Base-by-base conservation (phyloP, 371 early-diverging fungal genomes). In the Dipsacomyces acuminosporus region DNA sequence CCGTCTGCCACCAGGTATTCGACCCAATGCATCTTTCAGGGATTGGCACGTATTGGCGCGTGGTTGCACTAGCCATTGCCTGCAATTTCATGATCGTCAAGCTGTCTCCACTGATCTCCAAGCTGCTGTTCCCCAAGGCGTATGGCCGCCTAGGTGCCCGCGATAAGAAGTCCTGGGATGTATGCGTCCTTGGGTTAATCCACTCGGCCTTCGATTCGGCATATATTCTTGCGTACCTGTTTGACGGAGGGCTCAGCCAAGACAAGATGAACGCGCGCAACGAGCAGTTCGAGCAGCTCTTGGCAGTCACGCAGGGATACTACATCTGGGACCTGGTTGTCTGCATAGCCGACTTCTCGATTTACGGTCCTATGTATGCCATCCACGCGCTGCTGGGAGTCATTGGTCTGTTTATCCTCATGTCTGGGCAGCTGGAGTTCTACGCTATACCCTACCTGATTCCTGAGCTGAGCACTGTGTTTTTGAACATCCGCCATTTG, bases 381-480 rank as follows among this genome's bases (percentile, higher is more conserved):
- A 51, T 69, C 11, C 69, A 69, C 18, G 69, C 45, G 3, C 44
- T 35, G 0, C 19, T 69, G 22, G 69, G 69, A 26, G 59, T 65
- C 19, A 51, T 59, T 35, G 64, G 65, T 1, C 33, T 69, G 11
- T 8, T 64, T 18, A 34, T 69, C 1, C 14, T 69, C 30, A 59
- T 52, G 1, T 69, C 69, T n/a, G 21, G 64, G 9, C 69, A 69
- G 38, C 41, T 69, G 40, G 66, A 69, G 51, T 69, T 55, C 21
- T 69, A 64, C 17, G 59, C 69, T 0, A 51, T 69, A 13, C 65
- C 65, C 6, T 69, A 42, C 40, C 24, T 69, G 46, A 51, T 69
- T 22, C 69, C 69, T 0, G 69, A 69, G n/a, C 24, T 59, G 18
- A 69, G 69, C 55, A 65, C 69, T 0, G 51, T 69, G 8, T 65